These are phyloP conservation scores for Pestalotiopsis sp. DNA, from an alignment of 2,329 filamentous ascomycete species.

Conservation along the genomic window DNA sequence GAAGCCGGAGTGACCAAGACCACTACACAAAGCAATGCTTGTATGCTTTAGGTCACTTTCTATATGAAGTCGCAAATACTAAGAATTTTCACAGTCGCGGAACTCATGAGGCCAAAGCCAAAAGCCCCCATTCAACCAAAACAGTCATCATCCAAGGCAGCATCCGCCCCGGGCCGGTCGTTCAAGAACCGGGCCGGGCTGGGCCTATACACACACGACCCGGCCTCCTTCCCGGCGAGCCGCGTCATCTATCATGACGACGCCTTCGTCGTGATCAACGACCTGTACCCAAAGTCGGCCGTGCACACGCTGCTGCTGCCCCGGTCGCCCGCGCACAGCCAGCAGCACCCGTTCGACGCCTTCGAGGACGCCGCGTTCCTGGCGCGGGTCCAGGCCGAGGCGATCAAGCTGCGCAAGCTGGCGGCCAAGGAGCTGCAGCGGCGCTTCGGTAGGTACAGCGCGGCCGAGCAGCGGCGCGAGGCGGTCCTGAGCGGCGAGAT, in stretches of 20 bases:
- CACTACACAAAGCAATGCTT: slow-evolving; percentile 38
- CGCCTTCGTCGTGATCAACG: slow-evolving; percentile 76
- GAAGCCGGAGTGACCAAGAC: slow-evolving; percentile 18
- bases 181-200: slow-evolving; percentile 59
- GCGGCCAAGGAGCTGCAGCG: slow-evolving; percentile 76
- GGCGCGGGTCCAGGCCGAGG: slow-evolving; percentile 59
- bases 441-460: slow-evolving; percentile 63
- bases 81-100: slow-evolving; percentile 39
- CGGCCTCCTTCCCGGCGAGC: slow-evolving; percentile 57
- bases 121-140: slow-evolving; percentile 30
- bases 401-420: slow-evolving; percentile 58
- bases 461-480: slow-evolving; percentile 61
- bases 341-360: slow-evolving; percentile 74
- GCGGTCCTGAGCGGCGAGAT: slow-evolving; percentile 63
- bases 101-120: slow-evolving; percentile 53
- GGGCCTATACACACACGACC: slow-evolving; percentile 64
- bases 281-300: slow-evolving; percentile 82
- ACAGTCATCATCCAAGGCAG: slow-evolving; percentile 14
- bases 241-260: slow-evolving; percentile 66
- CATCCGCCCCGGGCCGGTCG: slow-evolving; percentile 6
- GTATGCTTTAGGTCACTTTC: slow-evolving; percentile 26
- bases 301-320: slow-evolving; percentile 89
- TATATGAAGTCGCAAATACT: neutral
- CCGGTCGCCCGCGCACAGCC: slow-evolving; percentile 54
- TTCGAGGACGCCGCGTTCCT: slow-evolving; percentile 73